Conservation (phyloP, 495 filamentous ascomycete genomes). For the Tirmania nivea region DNA sequence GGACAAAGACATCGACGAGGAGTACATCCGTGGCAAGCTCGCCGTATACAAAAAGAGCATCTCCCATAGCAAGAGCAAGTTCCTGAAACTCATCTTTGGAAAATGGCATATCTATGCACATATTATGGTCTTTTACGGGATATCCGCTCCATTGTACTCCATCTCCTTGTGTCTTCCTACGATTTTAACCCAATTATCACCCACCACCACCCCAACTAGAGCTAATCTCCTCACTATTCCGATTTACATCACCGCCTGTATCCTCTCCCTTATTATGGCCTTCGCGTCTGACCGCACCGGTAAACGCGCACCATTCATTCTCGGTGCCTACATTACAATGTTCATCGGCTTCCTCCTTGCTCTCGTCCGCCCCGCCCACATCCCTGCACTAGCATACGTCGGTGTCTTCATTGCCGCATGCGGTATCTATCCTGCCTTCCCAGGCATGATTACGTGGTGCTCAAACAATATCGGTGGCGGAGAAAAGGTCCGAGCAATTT, state of each 20-base stretch:
- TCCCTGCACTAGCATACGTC: slow-evolving; percentile 47
- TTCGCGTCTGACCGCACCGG: slow-evolving; percentile 11
- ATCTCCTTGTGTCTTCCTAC: slow-evolving; percentile 50
- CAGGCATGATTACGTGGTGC: slow-evolving; percentile 50
- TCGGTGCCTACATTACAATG: slow-evolving; percentile 6
- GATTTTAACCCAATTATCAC: slow-evolving; percentile 27
- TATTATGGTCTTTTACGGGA: slow-evolving; percentile 34
- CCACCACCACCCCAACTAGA: slow-evolving; percentile 36
- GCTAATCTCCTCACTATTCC: slow-evolving; percentile 43
- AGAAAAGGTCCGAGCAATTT: slow-evolving; percentile 42
- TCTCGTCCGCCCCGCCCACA: slow-evolving; percentile 10
- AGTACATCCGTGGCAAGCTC: background rate
- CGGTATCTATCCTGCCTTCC: slow-evolving; percentile 39
- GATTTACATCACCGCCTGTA: slow-evolving; percentile 14
- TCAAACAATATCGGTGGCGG: slow-evolving; percentile 48
- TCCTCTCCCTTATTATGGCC: slow-evolving; percentile 9
- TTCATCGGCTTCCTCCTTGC: slow-evolving; percentile 14
- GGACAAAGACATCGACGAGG: slow-evolving; percentile 2
- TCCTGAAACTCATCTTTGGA: slow-evolving; percentile 38
- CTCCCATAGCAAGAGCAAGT: slow-evolving; percentile 31
- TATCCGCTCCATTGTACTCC: slow-evolving; percentile 49
- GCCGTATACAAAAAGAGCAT: slow-evolving; percentile 8
- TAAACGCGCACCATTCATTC: slow-evolving; percentile 8
- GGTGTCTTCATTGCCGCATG: slow-evolving; percentile 52
- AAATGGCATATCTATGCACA: slow-evolving; percentile 59